Evolutionary conservation across 768 basidiomycete genomes (phyloP), one percentile per base, ranked within the genome.

Genomic region (Tulasnella sp.): DNA sequence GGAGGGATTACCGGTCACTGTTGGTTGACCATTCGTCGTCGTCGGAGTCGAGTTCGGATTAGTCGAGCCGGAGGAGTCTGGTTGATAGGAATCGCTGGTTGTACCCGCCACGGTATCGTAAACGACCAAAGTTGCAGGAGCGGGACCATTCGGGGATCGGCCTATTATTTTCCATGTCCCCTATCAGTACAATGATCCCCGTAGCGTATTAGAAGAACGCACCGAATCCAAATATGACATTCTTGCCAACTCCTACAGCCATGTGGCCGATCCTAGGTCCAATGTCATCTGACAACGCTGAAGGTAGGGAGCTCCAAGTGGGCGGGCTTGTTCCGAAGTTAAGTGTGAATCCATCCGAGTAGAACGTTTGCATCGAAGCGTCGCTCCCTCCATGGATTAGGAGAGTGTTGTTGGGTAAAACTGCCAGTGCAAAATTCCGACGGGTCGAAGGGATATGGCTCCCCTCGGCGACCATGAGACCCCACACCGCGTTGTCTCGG

Each of bases 351-450:
- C 93, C 95, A 82, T 91, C 91, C 45, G 81, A 84, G 75, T 85
- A 87, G n/a, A 86, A 87, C 3, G 79, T 85, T 79, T 90, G 86
- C 71, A 83, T 79, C 1, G 64, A 42, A 4, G 86, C 87, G 80
- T 92, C 89, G 37, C 88, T 86, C 7, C 95, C 95, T 5, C 95
- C 95, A 29, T 94, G 92, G 19, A 96, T 88, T 75, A 95, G 82
- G 29, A 93, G 83, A 68, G 86, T 87, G 42, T 86, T 87, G 45
- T 85, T 85, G 29, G 85, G 82, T 39, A 90, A 84, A 1, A 85
- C 86, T 17, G 87, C 85, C 25, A 14, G 78, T 1, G 87, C 90
- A 78, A 91, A 93, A 40, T 86, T 88, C 45, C 91, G 86, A 58
- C 92, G 88, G n/a, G 89, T 85, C 25, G 78, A 74, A 77, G 38